phyloP scores from a whole-genome alignment of 768 basidiomycete species.

The Lactarius tabidus region DNA sequence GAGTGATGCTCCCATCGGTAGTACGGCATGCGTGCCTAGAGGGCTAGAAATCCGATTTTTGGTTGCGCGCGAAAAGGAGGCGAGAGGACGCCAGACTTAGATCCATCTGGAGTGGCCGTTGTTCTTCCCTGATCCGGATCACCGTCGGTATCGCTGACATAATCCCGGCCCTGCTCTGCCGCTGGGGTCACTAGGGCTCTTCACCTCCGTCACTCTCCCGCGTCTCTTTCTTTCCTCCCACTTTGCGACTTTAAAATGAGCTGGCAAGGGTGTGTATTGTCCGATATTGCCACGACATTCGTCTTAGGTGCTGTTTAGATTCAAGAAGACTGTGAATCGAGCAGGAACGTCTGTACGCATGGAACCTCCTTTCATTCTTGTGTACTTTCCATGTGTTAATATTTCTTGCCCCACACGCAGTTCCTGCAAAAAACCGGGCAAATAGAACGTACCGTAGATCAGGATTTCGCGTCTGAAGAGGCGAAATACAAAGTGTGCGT shows the following conservation, averaged over 20 bases:
- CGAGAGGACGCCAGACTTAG: too few species aligned
- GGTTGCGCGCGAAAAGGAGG: not conserved
- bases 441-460: conserved; percentile 91
- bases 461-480: conserved; percentile 91
- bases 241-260: conserved; percentile 8
- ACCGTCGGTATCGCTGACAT: not conserved
- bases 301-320: conserved; percentile 40
- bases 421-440: conserved; percentile 98
- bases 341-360: conserved; percentile 79
- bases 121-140: not conserved
- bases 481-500: conserved; percentile 84
- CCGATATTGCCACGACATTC: not conserved
- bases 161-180: not conserved
- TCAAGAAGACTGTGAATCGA: conserved; percentile 92
- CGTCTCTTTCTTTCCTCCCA: not conserved
- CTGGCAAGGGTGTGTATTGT: conserved; percentile 16
- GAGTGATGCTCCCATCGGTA: not conserved
- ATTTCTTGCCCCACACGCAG: conserved; percentile 37
- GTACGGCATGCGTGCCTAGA: not conserved
- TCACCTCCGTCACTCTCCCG: not conserved
- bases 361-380: conserved; percentile 6
- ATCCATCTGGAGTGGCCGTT: too few species aligned
- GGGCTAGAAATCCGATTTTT: not conserved
- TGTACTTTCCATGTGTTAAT: conserved; percentile 13
- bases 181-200: not conserved